Evolutionary conservation across 129 eudicot species (phyloP), one percentile per base, ranked within the genome.

Genomic region (Flaveria brownii): DNA sequence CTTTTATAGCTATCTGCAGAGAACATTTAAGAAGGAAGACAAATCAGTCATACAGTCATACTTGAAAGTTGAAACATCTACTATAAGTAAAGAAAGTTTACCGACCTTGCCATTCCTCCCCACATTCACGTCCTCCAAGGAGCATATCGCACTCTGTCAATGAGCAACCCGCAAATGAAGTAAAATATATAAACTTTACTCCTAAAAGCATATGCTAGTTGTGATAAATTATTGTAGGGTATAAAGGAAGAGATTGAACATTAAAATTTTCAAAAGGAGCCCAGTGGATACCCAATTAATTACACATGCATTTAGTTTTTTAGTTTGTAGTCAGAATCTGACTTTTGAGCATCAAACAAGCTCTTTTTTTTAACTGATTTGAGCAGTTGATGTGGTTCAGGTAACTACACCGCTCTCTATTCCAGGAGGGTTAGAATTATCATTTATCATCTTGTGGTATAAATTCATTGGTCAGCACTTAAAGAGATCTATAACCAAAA

Each of bases 131-230:
- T 94, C 98, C 77, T 91, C 97, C 87, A 94, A 86, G 51, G 99
- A 91, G 77, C 97, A 94, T 76, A 94, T 94, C 62, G 85, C 99
- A 80, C 85, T 71, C 99, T 94, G 96, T 73, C 46, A 85, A 79
- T 56, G 57, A 83, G 81, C 65, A 82, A 20, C 79, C 42, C 45
- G 70, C 30, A 49, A 16, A 68, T 2, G 39, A 28, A 57, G 76
- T 81, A 22, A 65, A 43, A 52, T 42, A n/a, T 63, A 6, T 69
- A 20, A 22, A 54, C 22, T 30, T 23, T 18, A 57, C 75, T 82
- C 25, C 43, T 55, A 69, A 54, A 54, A 77, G 20, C 14, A 12
- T 45, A 54, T 36, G 65, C 15, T 52, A 54, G 55, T 52, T 22
- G 39, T 43, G 50, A 43, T 43, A 43, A 50, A 2, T 18, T 49